A percentile compares a stretch with the other conserved stretches of the same genome.
Conservation (phyloP, 208 protist species). For the Acanthamoeba sp. region DNA sequence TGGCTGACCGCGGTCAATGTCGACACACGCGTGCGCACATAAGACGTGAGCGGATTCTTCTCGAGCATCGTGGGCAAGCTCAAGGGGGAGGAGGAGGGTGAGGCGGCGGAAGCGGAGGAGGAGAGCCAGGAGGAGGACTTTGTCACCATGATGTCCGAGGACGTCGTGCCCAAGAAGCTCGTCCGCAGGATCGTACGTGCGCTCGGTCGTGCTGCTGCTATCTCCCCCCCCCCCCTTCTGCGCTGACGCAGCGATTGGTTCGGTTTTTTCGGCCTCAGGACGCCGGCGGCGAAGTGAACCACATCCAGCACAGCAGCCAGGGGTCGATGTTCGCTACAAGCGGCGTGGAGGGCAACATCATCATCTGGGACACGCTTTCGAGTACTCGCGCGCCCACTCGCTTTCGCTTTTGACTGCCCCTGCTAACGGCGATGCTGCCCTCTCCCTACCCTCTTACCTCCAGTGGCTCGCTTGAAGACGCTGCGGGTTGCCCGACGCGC, state of each 20-base stretch:
- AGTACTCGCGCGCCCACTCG: not conserved
- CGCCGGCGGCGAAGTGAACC: slow-evolving; percentile 14
- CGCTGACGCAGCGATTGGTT: not conserved
- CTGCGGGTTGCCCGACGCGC: not conserved
- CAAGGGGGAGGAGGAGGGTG: not conserved
- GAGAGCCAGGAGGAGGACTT: not conserved
- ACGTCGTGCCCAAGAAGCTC: not conserved
- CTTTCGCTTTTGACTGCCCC: not conserved
- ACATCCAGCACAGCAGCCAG: slow-evolving; percentile 30
- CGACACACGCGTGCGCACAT: too few species aligned
- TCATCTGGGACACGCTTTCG: slow-evolving; percentile 13
- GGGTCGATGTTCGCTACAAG: slow-evolving; percentile 45
- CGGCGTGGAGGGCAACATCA: slow-evolving; percentile 18
- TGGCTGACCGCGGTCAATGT: too few species aligned
- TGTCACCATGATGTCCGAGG: not conserved
- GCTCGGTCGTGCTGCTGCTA: too few species aligned
- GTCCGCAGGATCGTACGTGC: not conserved
- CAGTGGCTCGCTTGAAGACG: slow-evolving; percentile 22
- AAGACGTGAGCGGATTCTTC: slow-evolving; percentile 45
- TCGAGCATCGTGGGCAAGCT: slow-evolving; percentile 42
- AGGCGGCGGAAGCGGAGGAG: not conserved
- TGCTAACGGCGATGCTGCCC: too few species aligned
- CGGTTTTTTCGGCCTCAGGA: not conserved
- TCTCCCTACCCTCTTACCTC: too few species aligned
- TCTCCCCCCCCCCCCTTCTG: too few species aligned